Evolutionary conservation across 2,329 filamentous ascomycete species (phyloP).

Genomic region (Phoma sp.): DNA sequence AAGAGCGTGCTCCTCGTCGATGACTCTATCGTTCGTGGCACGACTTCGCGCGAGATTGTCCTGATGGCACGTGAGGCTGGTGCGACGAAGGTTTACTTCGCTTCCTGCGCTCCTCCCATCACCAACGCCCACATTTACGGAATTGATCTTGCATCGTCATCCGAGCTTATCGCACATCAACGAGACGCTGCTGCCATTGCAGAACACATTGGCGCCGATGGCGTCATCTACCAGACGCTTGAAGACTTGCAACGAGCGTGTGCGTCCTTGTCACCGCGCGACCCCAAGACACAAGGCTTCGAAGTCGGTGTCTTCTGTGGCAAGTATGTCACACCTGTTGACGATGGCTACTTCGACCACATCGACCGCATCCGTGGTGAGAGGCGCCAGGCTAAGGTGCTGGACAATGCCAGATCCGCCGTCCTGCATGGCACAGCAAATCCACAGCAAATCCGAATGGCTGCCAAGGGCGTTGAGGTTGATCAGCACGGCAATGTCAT

Average conservation of each 20-base stretch:
- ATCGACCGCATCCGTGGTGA: conserved; percentile 75
- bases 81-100: conserved; percentile 82
- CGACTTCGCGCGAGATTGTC: conserved; percentile 80
- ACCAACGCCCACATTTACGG: conserved; percentile 88
- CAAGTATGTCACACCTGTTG: conserved; percentile 81
- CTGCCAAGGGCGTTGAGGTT: conserved; percentile 67
- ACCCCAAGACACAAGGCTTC: conserved; percentile 69
- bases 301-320: conserved; percentile 94
- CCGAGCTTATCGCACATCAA: conserved; percentile 75
- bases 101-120: conserved; percentile 81
- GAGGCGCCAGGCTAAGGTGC: conserved; percentile 70
- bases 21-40: conserved; percentile 88
- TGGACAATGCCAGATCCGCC: conserved; percentile 70
- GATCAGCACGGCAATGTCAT: conserved; percentile 65
- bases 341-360: conserved; percentile 82
- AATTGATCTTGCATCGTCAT: conserved; percentile 75
- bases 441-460: conserved; percentile 67
- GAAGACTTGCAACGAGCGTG: conserved; percentile 83
- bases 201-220: conserved; percentile 74
- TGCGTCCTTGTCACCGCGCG: conserved; percentile 70
- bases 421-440: conserved; percentile 69
- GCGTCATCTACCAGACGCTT: conserved; percentile 79
- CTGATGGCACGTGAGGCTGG: conserved; percentile 85
- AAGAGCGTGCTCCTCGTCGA: conserved; percentile 85
- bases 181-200: conserved; percentile 68